Evolutionary conservation across 2,329 filamentous ascomycete species (phyloP), one percentile per base, ranked within the genome.

Genomic region (Lasiodiplodia gonubiensis): DNA sequence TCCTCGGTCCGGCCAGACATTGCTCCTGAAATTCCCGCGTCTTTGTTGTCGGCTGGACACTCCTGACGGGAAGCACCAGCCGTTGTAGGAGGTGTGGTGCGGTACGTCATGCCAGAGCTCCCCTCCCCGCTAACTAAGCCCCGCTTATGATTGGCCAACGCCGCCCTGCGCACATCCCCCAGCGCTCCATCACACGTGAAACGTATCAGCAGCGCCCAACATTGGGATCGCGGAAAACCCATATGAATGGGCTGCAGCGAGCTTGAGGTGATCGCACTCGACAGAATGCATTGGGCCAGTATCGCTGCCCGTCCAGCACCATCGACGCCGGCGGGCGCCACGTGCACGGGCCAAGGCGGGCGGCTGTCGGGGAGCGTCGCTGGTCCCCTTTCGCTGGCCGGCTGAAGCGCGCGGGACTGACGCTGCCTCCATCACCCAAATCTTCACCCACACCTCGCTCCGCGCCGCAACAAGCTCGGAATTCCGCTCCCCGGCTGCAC

Each of bases 21-120:
- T 4, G 16, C 35, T 25, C 59, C 59, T 63, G 37, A 30, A 63
- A 51, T 63, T 63, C 59, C 59, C 59, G 59, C 42, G 59, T 30
- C 42, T 49, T 63, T 51, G 59, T n/a, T 21, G 42, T 37, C 42
- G 59, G 57, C 57, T 60, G 42, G 59, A 51, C 27, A 46, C 57
- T 27, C 37, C 11, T n/a, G 30, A 35, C 1, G 54, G 30, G 30
- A 33, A 33, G 30, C 30, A 8, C 10, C 42, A 46, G 42, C 14
- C n/a, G 42, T n/a, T 16, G 42, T 16, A 12, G 49, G 23, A 18
- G 11, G 18, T 27, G 33, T n/a, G 23, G 2, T 6, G 39, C 23
- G 27, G 27, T 49, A 51, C 59, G 59, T 63, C 59, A 63, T 42
- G 55, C 35, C 42, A 27, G 14, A 33, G 46, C 46, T 30, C 46